These are phyloP conservation scores for Helminthosporium solani DNA, from an alignment of 2,329 filamentous ascomycete genomes.

Conservation along the genomic window DNA sequence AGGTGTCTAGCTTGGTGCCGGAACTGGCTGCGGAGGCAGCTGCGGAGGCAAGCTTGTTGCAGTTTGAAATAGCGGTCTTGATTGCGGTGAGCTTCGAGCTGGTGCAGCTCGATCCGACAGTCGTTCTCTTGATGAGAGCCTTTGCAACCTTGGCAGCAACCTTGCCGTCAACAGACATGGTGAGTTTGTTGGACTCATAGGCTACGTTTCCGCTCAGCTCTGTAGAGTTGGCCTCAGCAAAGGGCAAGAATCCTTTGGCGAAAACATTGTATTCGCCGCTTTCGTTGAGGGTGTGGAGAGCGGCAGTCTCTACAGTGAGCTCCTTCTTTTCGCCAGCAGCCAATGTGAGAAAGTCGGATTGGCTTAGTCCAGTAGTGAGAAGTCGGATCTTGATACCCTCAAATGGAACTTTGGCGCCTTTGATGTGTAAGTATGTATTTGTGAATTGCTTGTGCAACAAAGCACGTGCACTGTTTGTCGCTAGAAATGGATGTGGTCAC, in stretches of 20 bases:
- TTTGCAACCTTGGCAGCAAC: slow-evolving; percentile 53
- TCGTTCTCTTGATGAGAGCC: slow-evolving; percentile 54
- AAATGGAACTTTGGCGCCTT: slow-evolving; percentile 51
- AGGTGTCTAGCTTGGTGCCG: slow-evolving; percentile 50
- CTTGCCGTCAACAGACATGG: slow-evolving; percentile 58
- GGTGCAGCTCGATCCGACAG: slow-evolving; percentile 57
- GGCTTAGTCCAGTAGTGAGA: slow-evolving; percentile 46
- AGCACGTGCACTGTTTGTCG: background rate
- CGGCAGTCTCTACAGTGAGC: slow-evolving; percentile 56
- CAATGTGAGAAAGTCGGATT: slow-evolving; percentile 55
- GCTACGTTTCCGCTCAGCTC: slow-evolving; percentile 57
- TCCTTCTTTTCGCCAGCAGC: slow-evolving; percentile 51
- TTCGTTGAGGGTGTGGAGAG: slow-evolving; percentile 55
- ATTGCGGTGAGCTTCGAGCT: slow-evolving; percentile 50
- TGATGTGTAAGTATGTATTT: slow-evolving; percentile 4
- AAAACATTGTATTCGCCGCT: slow-evolving; percentile 59
- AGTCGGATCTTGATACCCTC: slow-evolving; percentile 57
- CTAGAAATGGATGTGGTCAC: background rate
- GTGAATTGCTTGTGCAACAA: background rate
- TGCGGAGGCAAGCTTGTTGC: slow-evolving; percentile 53
- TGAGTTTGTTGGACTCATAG: slow-evolving; percentile 61
- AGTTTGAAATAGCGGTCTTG: slow-evolving; percentile 55
- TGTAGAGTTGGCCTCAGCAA: slow-evolving; percentile 50
- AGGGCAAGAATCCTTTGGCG: slow-evolving; percentile 50
- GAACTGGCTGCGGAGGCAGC: slow-evolving; percentile 53